phyloP scores from a whole-genome alignment of 352 stramenopile species.

The Pythium grandisporangium region DNA sequence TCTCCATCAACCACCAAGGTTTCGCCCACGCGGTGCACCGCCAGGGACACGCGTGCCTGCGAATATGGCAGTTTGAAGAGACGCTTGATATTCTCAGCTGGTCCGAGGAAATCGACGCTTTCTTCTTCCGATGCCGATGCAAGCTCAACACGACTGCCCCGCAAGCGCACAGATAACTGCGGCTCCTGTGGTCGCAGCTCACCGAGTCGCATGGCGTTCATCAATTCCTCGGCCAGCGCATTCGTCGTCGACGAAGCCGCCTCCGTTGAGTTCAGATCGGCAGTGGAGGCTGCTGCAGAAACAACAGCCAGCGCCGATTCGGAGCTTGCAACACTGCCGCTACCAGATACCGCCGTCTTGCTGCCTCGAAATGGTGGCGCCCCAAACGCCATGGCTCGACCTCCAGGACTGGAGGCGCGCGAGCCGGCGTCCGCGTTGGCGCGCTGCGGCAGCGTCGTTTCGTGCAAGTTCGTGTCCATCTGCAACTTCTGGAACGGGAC shows the following conservation, averaged over 20 bases:
- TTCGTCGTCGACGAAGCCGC: slow-evolving; percentile 4
- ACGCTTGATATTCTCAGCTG: slow-evolving; percentile 80
- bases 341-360: too few species aligned
- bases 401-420: slow-evolving; percentile 4
- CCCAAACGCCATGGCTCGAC: slow-evolving; percentile 7
- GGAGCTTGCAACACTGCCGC: too few species aligned
- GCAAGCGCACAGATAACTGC: slow-evolving; percentile 63
- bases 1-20: slow-evolving; percentile 80
- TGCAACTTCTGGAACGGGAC: slow-evolving; percentile 79
- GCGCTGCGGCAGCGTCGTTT: slow-evolving; percentile 47
- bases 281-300: too few species aligned
- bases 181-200: slow-evolving; percentile 45
- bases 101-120: slow-evolving; percentile 68
- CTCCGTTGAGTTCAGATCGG: neutral
- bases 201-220: slow-evolving; percentile 49
- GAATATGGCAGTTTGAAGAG: slow-evolving; percentile 85
- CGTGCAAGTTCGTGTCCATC: slow-evolving; percentile 69
- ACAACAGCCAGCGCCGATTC: too few species aligned
- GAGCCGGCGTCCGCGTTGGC: slow-evolving; percentile 5
- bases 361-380: too few species aligned
- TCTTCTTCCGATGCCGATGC: slow-evolving; percentile 57
- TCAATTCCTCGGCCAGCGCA: slow-evolving; percentile 58
- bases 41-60: slow-evolving; percentile 63
- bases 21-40: slow-evolving; percentile 66
- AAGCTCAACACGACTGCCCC: slow-evolving; percentile 58